phyloP scores from a whole-genome alignment of 106 monocot species.

The Apostasia ramifera region DNA sequence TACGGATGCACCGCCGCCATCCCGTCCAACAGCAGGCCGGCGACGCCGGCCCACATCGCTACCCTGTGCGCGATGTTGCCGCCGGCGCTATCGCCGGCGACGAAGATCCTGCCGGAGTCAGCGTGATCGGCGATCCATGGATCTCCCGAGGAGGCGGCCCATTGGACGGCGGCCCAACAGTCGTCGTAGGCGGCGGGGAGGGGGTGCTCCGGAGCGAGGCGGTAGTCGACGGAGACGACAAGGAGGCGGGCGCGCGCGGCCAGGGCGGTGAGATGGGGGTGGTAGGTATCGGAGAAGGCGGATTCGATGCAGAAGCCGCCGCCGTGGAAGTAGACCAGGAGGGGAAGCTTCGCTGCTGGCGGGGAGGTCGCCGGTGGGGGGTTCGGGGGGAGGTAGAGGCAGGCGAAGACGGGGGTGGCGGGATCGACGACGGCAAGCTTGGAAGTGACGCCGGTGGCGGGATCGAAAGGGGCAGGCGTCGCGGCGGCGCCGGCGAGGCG shows the following conservation, averaged over 20 bases:
- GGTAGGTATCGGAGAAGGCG: slow-evolving; percentile 5
- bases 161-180: slow-evolving; percentile 22
- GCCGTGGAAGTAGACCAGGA: slow-evolving; percentile 18
- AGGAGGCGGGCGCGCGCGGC: neutral
- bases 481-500: slow-evolving; percentile 4
- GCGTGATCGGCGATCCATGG: slow-evolving; percentile 2
- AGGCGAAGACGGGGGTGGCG: neutral
- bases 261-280: slow-evolving; percentile 9
- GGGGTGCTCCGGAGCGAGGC: slow-evolving; percentile 53
- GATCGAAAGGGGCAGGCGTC: neutral
- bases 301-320: slow-evolving; percentile 8
- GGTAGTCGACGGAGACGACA: slow-evolving; percentile 52
- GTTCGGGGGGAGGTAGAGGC: slow-evolving; percentile 3
- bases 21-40: slow-evolving; percentile 1
- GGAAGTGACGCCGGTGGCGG: slow-evolving; percentile 8
- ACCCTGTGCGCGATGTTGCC: slow-evolving; percentile 27
- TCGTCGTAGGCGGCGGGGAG: slow-evolving; percentile 58
- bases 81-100: slow-evolving; percentile 20
- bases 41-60: slow-evolving; percentile 6
- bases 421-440: neutral
- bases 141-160: slow-evolving; percentile 1
- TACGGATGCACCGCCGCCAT: slow-evolving; percentile 7
- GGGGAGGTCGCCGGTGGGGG: neutral
- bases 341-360: neutral
- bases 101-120: slow-evolving; percentile 5